Conservation (phyloP, 495 filamentous ascomycete species). For the Penicillium tannophilum region DNA sequence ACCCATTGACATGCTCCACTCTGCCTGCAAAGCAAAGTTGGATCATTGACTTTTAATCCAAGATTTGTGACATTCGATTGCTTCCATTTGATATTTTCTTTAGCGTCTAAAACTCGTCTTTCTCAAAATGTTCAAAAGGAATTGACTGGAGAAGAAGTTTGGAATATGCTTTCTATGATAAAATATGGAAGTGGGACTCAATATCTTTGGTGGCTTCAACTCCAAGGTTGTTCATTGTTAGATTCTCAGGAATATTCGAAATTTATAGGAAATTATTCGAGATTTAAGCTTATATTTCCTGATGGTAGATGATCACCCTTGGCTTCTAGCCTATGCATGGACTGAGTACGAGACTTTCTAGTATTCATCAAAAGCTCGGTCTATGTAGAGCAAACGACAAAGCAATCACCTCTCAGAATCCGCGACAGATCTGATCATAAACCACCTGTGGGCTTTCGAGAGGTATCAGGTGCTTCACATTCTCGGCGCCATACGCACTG, state of each 20-base stretch:
- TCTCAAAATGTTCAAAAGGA: neutral
- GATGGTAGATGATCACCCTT: no score
- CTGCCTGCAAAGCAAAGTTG: neutral
- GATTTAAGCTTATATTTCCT: no score
- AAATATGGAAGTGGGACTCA: neutral
- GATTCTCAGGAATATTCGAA: no score
- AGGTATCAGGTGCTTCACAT: slow-evolving; percentile 6
- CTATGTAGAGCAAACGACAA: no score
- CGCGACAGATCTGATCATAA: slow-evolving; percentile 6
- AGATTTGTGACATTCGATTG: neutral
- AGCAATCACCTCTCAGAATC: slow-evolving; percentile 14
- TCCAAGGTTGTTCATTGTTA: no score
- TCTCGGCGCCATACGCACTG: neutral
- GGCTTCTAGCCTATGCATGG: no score
- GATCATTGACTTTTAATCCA: neutral
- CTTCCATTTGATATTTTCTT: neutral
- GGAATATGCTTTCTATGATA: neutral
- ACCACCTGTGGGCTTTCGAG: neutral
- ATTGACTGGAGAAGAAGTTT: neutral
- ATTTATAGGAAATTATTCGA: no score
- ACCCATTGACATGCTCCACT: neutral
- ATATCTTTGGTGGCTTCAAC: no score
- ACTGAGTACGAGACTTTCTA: no score
- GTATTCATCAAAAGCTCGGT: no score
- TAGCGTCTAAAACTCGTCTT: neutral